Percentiles rank a stretch among this genome's conserved stretches.
Evolutionary conservation across 2,329 filamentous ascomycete species (phyloP).

Genomic region (Colletotrichum endophyticum): DNA sequence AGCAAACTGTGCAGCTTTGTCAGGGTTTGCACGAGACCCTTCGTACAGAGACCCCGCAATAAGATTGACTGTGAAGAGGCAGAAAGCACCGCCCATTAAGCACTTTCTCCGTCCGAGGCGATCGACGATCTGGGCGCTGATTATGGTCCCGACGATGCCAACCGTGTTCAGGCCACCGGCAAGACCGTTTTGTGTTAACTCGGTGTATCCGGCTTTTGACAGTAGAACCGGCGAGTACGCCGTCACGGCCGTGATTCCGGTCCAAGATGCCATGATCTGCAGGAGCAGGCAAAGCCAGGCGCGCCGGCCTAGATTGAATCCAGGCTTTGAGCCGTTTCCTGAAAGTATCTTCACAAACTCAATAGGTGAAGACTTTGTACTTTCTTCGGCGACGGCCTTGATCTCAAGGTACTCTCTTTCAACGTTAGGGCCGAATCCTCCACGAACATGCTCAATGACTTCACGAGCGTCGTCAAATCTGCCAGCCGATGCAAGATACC

Average conservation of each 20-base stretch:
- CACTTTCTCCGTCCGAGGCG: constrained; percentile 47
- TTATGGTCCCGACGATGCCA: constrained; percentile 55
- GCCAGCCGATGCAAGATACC: background rate
- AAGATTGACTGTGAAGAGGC: constrained; percentile 45
- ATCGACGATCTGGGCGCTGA: constrained; percentile 56
- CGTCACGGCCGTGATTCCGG: background rate
- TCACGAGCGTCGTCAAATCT: background rate
- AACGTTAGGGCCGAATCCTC: background rate
- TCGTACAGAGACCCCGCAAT: constrained; percentile 49
- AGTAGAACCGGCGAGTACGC: background rate
- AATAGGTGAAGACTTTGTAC: background rate
- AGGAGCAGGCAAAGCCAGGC: background rate
- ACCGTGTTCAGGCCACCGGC: constrained; percentile 57
- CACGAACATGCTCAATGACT: background rate
- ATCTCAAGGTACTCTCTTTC: background rate
- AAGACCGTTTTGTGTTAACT: constrained; percentile 41
- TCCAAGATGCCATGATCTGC: background rate
- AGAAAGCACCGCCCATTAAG: constrained; percentile 41
- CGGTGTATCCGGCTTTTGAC: background rate
- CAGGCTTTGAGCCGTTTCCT: background rate
- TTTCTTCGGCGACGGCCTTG: background rate
- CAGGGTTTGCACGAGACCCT: constrained; percentile 26
- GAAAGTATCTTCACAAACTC: background rate
- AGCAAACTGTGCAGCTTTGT: constrained; percentile 37
- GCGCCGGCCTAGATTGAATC: background rate